Percentiles rank a stretch among this genome's conserved stretches.
These are phyloP conservation scores for Isabelozyma rhagii DNA, from an alignment of 805 yeast genomes.

Conservation along the genomic window DNA sequence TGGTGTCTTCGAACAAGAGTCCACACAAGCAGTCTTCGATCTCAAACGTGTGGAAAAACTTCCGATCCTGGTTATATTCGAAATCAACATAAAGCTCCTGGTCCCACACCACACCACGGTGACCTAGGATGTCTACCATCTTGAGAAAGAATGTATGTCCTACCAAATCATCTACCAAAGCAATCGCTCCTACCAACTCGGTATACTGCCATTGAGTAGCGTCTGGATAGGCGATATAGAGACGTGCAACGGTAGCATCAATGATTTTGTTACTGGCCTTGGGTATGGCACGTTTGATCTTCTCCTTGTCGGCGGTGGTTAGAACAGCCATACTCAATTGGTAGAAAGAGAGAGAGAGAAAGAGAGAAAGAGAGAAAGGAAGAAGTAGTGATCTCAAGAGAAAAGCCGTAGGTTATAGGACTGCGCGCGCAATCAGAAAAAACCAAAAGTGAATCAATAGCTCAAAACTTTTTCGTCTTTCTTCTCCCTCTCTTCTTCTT, in stretches of 20 bases:
- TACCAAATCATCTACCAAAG: constrained; percentile 84
- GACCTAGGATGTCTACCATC: constrained; percentile 78
- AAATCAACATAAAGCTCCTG: constrained; percentile 90
- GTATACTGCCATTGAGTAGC: constrained; percentile 81
- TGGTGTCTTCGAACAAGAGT: constrained; percentile 80
- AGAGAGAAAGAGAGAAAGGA: background rate
- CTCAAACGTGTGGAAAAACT: constrained; percentile 94
- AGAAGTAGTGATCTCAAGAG: background rate
- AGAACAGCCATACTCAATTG: constrained; percentile 33
- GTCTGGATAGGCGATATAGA: constrained; percentile 88
- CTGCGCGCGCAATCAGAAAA: background rate
- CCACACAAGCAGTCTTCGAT: constrained; percentile 88
- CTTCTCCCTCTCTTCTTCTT: background rate
- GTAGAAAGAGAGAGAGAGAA: background rate
- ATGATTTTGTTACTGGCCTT: constrained; percentile 82
- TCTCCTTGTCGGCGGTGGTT: constrained; percentile 70
- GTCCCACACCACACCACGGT: constrained; percentile 92
- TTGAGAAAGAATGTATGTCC: constrained; percentile 93
- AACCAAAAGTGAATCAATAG: background rate
- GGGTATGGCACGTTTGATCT: constrained; percentile 84
- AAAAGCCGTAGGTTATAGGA: background rate
- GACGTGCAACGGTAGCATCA: constrained; percentile 85
- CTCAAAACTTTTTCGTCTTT: background rate
- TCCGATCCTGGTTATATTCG: constrained; percentile 88
- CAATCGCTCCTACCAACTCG: constrained; percentile 84